A percentile compares a stretch with the other conserved stretches of the same genome.
Conservation (phyloP, 495 filamentous ascomycete genomes). For the Neurospora tetraspora region DNA sequence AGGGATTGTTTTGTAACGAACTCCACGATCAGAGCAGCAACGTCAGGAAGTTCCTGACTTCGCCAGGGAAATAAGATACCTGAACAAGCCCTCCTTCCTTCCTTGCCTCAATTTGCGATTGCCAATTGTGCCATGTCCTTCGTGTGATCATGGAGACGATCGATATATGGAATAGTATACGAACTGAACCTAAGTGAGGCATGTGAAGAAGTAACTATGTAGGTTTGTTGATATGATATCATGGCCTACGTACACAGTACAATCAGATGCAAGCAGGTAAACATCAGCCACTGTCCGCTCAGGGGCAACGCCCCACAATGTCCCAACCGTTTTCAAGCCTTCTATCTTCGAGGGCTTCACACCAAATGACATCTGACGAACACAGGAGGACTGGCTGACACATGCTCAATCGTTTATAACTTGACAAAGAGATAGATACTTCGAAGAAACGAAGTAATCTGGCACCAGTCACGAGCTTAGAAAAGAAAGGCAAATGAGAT, state of each 20-base stretch:
- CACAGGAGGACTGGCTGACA: neutral
- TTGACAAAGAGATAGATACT: neutral
- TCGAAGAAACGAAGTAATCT: neutral
- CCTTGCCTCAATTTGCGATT: neutral
- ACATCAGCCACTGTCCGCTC: neutral
- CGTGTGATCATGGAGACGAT: neutral
- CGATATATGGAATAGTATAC: neutral
- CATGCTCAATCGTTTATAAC: neutral
- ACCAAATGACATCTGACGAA: neutral
- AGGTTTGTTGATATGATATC: neutral
- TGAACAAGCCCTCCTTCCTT: neutral
- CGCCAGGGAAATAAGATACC: constrained; percentile 11
- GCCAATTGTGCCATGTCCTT: neutral
- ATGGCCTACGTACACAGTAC: neutral
- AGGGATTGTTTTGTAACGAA: constrained; percentile 10
- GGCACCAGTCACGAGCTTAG: neutral
- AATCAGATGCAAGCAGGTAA: neutral
- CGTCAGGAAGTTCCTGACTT: constrained; percentile 16
- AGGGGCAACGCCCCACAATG: neutral
- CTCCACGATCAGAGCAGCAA: constrained; percentile 16
- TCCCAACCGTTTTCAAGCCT: neutral
- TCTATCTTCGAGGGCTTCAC: neutral
- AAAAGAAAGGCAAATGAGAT: neutral
- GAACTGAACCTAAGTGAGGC: neutral
- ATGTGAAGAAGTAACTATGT: neutral